These are phyloP conservation scores for Cladophialophora exuberans DNA, from an alignment of 2,329 filamentous ascomycete species.

Conservation along the genomic window DNA sequence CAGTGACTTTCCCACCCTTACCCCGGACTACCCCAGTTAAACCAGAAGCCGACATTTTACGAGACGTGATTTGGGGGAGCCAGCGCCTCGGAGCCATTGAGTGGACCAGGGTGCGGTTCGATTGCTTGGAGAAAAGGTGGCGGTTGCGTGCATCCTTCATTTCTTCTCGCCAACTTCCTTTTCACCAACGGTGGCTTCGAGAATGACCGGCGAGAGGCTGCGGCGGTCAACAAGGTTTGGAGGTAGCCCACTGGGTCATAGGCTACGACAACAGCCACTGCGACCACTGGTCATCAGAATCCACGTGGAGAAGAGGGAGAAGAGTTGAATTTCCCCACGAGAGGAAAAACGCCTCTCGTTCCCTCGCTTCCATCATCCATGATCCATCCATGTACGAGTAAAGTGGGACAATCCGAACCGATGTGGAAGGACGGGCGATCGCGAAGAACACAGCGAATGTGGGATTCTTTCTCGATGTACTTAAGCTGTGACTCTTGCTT, in stretches of 20 bases:
- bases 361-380: too few species aligned
- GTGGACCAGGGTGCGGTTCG: constrained; percentile 1
- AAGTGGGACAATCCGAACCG: too few species aligned
- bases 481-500: too few species aligned
- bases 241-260: neutral
- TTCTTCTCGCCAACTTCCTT: too few species aligned
- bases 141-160: neutral
- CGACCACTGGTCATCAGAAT: constrained; percentile 2
- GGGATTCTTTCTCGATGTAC: too few species aligned
- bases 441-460: too few species aligned
- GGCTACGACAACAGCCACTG: neutral
- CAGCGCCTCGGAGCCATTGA: too few species aligned
- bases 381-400: too few species aligned
- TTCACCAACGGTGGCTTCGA: neutral
- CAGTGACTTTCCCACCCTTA: constrained; percentile 19
- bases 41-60: neutral
- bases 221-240: neutral
- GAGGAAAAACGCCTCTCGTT: too few species aligned
- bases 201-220: constrained; percentile 1
- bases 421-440: too few species aligned
- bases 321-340: constrained; percentile 17
- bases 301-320: constrained; percentile 14
- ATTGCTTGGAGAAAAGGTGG: constrained; percentile 10
- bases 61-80: constrained; percentile 18
- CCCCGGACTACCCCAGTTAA: constrained; percentile 24